These are phyloP conservation scores for Nemania sp. DNA, from an alignment of 2,329 filamentous ascomycete species.

Conservation along the genomic window DNA sequence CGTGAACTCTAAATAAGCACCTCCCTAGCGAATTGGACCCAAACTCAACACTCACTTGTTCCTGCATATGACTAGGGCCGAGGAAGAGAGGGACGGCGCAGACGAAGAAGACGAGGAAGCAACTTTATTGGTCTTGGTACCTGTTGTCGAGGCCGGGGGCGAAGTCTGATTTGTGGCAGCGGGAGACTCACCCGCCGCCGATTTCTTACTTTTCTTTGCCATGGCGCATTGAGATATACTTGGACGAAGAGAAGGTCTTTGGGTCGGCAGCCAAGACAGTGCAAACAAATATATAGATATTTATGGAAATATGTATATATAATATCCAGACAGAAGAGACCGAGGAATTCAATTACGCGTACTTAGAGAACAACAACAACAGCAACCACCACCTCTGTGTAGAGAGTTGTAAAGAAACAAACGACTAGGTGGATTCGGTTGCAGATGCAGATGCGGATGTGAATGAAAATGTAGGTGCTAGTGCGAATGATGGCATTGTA, in stretches of 20 bases:
- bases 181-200: conserved; percentile 47
- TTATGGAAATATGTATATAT: no score
- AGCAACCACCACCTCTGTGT: no score
- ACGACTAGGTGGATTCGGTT: neutral
- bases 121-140: conserved; percentile 35
- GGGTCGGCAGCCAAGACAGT: neutral
- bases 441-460: neutral
- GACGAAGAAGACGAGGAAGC: conserved; percentile 28
- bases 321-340: no score
- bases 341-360: neutral
- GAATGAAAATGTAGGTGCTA: neutral
- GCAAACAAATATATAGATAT: neutral
- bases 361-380: neutral
- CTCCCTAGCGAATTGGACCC: conserved; percentile 7
- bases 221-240: conserved; percentile 51
- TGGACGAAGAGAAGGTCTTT: neutral
- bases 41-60: conserved; percentile 70
- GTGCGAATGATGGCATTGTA: conserved; percentile 14
- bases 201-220: conserved; percentile 63
- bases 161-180: conserved; percentile 41
- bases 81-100: conserved; percentile 54
- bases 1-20: neutral
- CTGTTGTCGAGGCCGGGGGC: conserved; percentile 32
- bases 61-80: conserved; percentile 71
- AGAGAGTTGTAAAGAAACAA: neutral